Conservation (phyloP, 306 rosid species). For the Cicer cuneatum region DNA sequence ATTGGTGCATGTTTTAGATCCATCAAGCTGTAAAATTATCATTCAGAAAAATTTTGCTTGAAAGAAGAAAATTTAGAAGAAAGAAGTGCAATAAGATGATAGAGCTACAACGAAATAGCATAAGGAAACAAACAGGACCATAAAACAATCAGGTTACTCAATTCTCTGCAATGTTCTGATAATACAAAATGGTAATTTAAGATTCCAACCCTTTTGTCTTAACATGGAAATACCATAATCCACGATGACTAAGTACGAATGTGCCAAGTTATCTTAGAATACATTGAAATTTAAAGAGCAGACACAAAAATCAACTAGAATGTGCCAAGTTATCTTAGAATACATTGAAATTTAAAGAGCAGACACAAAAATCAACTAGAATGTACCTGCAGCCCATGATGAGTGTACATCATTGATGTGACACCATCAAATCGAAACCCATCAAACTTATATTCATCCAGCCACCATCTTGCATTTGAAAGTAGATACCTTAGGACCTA, state of each 20-base stretch:
- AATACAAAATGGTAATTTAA: constrained; percentile 21
- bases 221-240: constrained; percentile 11
- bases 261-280: constrained; percentile 31
- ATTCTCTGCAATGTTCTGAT: constrained; percentile 17
- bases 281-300: constrained; percentile 25
- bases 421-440: constrained; percentile 98
- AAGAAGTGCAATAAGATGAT: neutral
- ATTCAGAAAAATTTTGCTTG: neutral
- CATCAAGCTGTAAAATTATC: constrained; percentile 1
- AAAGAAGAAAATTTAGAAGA: constrained; percentile 4
- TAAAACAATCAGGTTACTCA: constrained; percentile 12
- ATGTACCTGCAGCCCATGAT: constrained; percentile 87
- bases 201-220: constrained; percentile 3
- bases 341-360: constrained; percentile 25
- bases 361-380: constrained; percentile 29
- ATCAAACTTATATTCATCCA: constrained; percentile 95
- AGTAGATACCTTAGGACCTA: constrained; percentile 93
- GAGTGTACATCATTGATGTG: constrained; percentile 99
- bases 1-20: neutral
- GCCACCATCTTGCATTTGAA: constrained; percentile 99
- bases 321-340: constrained; percentile 35
- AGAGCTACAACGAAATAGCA: constrained; percentile 5
- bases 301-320: constrained; percentile 28
- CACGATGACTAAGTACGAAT: constrained; percentile 19
- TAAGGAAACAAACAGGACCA: constrained; percentile 21